These are phyloP conservation scores for Lodderomyces margitis DNA, from an alignment of 1,139 yeast genomes.

Conservation along the genomic window DNA sequence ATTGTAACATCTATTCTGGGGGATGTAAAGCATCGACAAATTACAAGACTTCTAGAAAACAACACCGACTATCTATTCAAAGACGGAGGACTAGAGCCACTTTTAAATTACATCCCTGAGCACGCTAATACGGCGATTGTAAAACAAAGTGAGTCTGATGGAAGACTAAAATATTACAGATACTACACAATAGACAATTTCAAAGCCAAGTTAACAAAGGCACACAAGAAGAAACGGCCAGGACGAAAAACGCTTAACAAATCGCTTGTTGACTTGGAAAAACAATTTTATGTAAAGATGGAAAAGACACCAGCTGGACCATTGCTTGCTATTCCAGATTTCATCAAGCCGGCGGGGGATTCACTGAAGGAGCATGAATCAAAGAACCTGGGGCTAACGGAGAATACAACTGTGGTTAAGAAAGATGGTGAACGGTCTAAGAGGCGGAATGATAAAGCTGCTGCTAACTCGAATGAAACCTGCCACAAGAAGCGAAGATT, in stretches of 20 bases:
- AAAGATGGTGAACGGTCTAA: not conserved
- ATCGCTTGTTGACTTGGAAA: constrained; percentile 20
- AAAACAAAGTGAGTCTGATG: constrained; percentile 69
- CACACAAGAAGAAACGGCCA: constrained; percentile 13
- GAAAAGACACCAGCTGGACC: constrained; percentile 28
- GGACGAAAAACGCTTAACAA: constrained; percentile 2
- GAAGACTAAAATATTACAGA: constrained; percentile 70
- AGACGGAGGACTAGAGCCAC: constrained; percentile 21
- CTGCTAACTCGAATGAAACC: not conserved
- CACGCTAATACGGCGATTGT: constrained; percentile 39
- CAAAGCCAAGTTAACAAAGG: constrained; percentile 7
- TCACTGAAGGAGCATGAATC: not conserved
- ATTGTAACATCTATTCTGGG: constrained; percentile 52
- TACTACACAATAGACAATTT: constrained; percentile 40
- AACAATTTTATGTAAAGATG: constrained; percentile 19
- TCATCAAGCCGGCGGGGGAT: not conserved
- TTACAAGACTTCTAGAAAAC: constrained; percentile 50
- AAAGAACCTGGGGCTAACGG: too few relatives aligned
- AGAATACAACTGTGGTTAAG: not conserved
- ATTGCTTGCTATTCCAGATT: constrained; percentile 13
- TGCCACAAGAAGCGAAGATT: not conserved
- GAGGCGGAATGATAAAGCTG: not conserved
- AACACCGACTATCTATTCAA: constrained; percentile 34
- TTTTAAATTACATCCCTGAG: constrained; percentile 23
- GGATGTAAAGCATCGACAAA: constrained; percentile 46